Percentiles rank a stretch among this genome's conserved stretches.
Conservation (phyloP, 1,139 yeast species). For the Saccharomyces hybrid region DNA sequence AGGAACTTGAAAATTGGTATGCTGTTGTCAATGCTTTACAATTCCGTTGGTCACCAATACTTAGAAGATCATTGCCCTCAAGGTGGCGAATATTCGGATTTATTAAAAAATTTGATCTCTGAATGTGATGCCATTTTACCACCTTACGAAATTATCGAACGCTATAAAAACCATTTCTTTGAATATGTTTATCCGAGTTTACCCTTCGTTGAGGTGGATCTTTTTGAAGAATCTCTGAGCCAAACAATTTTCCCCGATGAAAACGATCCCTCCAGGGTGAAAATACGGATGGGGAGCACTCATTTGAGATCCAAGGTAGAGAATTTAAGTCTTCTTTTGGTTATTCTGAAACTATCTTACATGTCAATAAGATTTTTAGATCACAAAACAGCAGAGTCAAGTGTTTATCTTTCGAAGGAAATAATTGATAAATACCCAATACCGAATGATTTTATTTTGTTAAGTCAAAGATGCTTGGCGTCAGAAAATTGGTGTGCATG, state of each 20-base stretch:
- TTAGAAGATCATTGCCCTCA: constrained; percentile 18
- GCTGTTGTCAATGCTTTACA: constrained; percentile 19
- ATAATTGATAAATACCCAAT: constrained; percentile 24
- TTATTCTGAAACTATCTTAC: constrained; percentile 26
- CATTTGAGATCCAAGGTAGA: constrained; percentile 26
- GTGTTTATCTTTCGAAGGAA: constrained; percentile 8
- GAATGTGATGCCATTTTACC: constrained; percentile 16
- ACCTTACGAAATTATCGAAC: constrained; percentile 10
- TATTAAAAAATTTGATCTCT: constrained; percentile 13
- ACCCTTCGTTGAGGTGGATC: constrained; percentile 16
- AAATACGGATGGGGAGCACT: constrained; percentile 20
- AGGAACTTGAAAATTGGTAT: constrained; percentile 22
- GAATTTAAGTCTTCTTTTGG: constrained; percentile 19
- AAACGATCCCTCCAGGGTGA: constrained; percentile 17
- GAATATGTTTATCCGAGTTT: constrained; percentile 16
- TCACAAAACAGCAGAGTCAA: constrained; percentile 9
- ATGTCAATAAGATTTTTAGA: constrained; percentile 18
- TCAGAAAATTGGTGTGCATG: constrained; percentile 28
- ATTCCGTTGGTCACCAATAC: constrained; percentile 15
- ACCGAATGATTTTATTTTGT: constrained; percentile 17
- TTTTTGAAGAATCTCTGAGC: constrained; percentile 19
- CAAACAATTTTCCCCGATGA: constrained; percentile 14
- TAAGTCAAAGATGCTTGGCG: constrained; percentile 22
- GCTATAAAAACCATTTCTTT: constrained; percentile 18
- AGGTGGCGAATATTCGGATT: constrained; percentile 16